Conservation (phyloP, 768 basidiomycete genomes). For the Mycena maculata region DNA sequence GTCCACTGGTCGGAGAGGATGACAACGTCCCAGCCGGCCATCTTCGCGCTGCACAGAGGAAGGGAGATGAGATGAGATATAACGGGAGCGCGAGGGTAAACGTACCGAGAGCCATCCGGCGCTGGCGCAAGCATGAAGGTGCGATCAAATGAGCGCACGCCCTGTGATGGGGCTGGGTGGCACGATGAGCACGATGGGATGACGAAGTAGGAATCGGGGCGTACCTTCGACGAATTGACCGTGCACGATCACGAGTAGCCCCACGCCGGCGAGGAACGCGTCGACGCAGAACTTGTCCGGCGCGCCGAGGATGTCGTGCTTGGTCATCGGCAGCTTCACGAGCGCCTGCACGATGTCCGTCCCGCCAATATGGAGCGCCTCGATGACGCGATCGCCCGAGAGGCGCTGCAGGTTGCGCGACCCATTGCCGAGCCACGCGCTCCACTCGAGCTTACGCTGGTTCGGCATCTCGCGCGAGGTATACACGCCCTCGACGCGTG, state of each 20-base stretch:
- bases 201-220: conserved; percentile 43
- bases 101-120: conserved; percentile 85
- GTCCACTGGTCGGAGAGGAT: conserved; percentile 91
- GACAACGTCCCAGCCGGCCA: conserved; percentile 89
- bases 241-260: conserved; percentile 56
- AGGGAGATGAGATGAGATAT: conserved; percentile 29
- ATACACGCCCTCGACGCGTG: conserved; percentile 78
- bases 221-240: conserved; percentile 90
- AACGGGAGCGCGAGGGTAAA: conserved; percentile 30
- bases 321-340: conserved; percentile 75
- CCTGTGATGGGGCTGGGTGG: conserved; percentile 71
- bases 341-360: conserved; percentile 73
- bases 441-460: conserved; percentile 87
- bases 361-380: conserved; percentile 78
- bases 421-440: conserved; percentile 72
- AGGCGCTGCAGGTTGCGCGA: conserved; percentile 86
- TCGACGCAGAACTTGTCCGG: conserved; percentile 90
- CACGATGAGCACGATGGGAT: background rate
- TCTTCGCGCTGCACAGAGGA: conserved; percentile 66
- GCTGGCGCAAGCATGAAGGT: conserved; percentile 90
- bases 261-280: conserved; percentile 65
- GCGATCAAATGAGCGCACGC: conserved; percentile 92
- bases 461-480: conserved; percentile 76
- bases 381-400: conserved; percentile 68
- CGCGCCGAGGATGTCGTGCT: conserved; percentile 83